A percentile compares a stretch with the other conserved stretches of the same genome.
Evolutionary conservation across 1,284 basidiomycete species (phyloP).

Genomic region (Sporisorium scitamineum): DNA sequence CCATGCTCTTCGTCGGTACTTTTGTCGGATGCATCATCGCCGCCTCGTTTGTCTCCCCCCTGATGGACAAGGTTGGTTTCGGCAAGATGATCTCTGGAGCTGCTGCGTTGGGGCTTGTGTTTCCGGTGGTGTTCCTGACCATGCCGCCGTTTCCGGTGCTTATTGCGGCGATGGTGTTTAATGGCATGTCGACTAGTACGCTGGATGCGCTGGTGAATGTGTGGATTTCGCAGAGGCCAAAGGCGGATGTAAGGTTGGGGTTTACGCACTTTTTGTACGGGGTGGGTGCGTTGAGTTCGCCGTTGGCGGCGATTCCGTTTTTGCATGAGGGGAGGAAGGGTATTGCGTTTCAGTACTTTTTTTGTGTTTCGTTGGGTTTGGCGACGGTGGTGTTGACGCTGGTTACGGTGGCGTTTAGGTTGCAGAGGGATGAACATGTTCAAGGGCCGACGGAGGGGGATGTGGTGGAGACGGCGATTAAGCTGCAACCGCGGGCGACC

Average conservation of each 20-base stretch:
- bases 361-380: slow-evolving; percentile 38
- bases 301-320: slow-evolving; percentile 53
- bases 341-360: slow-evolving; percentile 49
- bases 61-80: slow-evolving; percentile 43
- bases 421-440: slow-evolving; percentile 38
- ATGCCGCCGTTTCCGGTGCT: slow-evolving; percentile 53
- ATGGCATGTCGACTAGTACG: slow-evolving; percentile 30
- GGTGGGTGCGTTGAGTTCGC: slow-evolving; percentile 49
- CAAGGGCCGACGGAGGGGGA: slow-evolving; percentile 9
- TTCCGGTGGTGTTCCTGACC: slow-evolving; percentile 39
- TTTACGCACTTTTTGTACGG: slow-evolving; percentile 55
- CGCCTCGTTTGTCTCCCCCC: slow-evolving; percentile 22
- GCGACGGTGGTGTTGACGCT: slow-evolving; percentile 21
- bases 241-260: slow-evolving; percentile 44
- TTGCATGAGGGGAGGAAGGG: slow-evolving; percentile 24
- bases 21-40: slow-evolving; percentile 51
- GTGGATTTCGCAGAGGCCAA: slow-evolving; percentile 46
- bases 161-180: slow-evolving; percentile 40
- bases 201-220: slow-evolving; percentile 47
- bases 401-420: slow-evolving; percentile 39
- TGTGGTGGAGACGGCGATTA: slow-evolving; percentile 6
- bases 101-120: slow-evolving; percentile 27
- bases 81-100: slow-evolving; percentile 42
- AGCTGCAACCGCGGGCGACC: slow-evolving; percentile 10
- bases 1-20: slow-evolving; percentile 54